Evolutionary conservation across 768 basidiomycete genomes (phyloP), one percentile per base, ranked within the genome.

Genomic region (Podaxis sp.): DNA sequence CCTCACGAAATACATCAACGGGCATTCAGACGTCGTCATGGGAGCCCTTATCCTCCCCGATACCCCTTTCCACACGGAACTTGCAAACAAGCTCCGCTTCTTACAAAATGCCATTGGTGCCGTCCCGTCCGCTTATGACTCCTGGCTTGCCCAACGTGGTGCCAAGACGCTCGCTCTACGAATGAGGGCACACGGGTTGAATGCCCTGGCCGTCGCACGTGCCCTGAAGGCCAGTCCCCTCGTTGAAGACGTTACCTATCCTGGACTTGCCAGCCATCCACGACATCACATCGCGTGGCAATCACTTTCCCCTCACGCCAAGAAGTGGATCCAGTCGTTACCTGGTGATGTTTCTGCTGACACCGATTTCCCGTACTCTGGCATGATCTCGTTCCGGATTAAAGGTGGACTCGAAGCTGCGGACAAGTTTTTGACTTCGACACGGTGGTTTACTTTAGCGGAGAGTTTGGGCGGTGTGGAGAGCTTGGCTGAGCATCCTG

Each of bases 381-480:
- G 96, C 4, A 95, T 98, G 89, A 82, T 99, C 57, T 86, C 88
- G 79, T 94, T 84, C 83, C 87, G 65, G 80, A 87, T 80, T 76
- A 86, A 52, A 77, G 91, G 86, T 1, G 82, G 86, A 1, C 72
- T 76, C 30, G 69, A 64, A 52, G 80, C 83, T 65, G 89, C 92
- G 2, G 82, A 88, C 56, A 77, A 69, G 63, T 95, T 97, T 77
- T 72, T 96, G 61, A 84, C 83, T 0, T 73, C 83, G 0, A 80
- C 87, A 3, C 74, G 84, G 28, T 71, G 96, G 38, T 95, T 95
- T 70, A 82, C 87, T 26, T 80, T 98, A 12, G 96, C 95, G 0
- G 95, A 96, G 82, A 88, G 86, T 26, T 76, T 98, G 4, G 96
- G 96, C 1, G 96, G 95, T 0, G 93, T 97, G 4, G 96, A 99